These are phyloP conservation scores for Phytophthora citricola DNA, from an alignment of 352 stramenopile species.

Conservation along the genomic window DNA sequence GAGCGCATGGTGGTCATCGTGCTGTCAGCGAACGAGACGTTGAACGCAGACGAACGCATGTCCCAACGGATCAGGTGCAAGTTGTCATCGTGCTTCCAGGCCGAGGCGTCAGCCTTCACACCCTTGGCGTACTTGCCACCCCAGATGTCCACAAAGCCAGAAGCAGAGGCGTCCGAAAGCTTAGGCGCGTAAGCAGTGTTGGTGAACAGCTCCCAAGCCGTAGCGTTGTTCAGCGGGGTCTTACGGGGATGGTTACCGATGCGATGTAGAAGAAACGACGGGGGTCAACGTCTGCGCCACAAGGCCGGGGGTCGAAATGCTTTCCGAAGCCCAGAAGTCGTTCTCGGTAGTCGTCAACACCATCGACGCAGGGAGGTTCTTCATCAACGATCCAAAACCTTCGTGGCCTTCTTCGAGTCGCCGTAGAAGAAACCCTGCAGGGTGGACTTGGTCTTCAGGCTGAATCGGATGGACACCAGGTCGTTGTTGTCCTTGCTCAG, in stretches of 20 bases:
- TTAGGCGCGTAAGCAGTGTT: constrained; percentile 28
- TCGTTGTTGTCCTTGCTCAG: constrained; percentile 35
- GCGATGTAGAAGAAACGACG: constrained; percentile 38
- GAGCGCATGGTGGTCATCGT: constrained; percentile 27
- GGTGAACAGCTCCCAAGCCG: constrained; percentile 27
- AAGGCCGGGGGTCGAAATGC: constrained; percentile 23
- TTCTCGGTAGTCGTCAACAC: constrained; percentile 19
- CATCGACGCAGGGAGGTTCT: constrained; percentile 28
- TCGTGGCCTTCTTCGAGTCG: constrained; percentile 2
- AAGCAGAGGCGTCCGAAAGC: constrained; percentile 22
- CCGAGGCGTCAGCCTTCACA: constrained; percentile 23
- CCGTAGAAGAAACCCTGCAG: constrained; percentile 34
- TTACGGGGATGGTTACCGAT: constrained; percentile 31
- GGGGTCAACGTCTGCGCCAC: constrained; percentile 19
- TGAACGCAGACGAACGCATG: constrained; percentile 28
- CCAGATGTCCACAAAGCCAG: constrained; percentile 36
- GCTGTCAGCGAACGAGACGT: constrained; percentile 29
- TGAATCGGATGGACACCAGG: constrained; percentile 34
- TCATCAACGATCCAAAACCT: constrained; percentile 23
- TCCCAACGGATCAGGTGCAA: constrained; percentile 36
- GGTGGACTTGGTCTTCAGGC: constrained; percentile 18
- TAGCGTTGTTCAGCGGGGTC: constrained; percentile 24
- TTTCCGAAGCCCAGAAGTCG: constrained; percentile 31
- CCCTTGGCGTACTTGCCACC: constrained; percentile 23
- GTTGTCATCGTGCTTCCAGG: constrained; percentile 37